Evolutionary conservation across 495 filamentous ascomycete species (phyloP), one percentile per base, ranked within the genome.

Genomic region (Monascus purpureus): DNA sequence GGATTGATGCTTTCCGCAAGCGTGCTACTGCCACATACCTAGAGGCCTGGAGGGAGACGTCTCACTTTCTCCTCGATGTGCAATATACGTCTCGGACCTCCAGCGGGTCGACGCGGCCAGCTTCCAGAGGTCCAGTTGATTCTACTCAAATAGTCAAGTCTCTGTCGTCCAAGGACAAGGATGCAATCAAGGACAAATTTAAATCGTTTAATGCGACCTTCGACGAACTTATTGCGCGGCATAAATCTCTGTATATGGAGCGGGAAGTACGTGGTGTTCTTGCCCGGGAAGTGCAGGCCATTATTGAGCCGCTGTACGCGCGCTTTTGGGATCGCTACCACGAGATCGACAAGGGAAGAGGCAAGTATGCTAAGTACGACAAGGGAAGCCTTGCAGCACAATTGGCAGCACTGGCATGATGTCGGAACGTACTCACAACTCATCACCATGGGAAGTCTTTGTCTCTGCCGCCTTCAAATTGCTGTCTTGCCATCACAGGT

Each of bases 261-360:
- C 67, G 76, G 17, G 90, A 96, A 52, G 87, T 99, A 26, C 65
- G 82, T 30, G 63, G 67, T 29, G 72, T 75, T 57, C 63, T 96
- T 40, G 72, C 70, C 9, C 75, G 77, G 40, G 87, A 94, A 46
- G 74, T 95, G 37, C 82, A 85, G 56, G 72, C 72, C 31, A 80
- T 93, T 52, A 77, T 96, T 27, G 88, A 94, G 59, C 86, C 92
- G 28, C 68, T 99, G 12, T 99, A 99, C 63, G 74, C 74, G 31
- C 72, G 92, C 8, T 99, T 96, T 59, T 94, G 84, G 67, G 92
- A 96, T 59, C 75, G 87, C 13, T 99, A 99, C 57, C 88, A 95
- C 51, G 90, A 96, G 61, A 68, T 94, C 42, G 93, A 96, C 57
- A 94, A 90, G 57, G 86, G 90, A 19, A 82, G 82, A 51, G 85